Evolutionary conservation across 2,329 filamentous ascomycete genomes (phyloP).

Genomic region (Blastomyces gilchristii): DNA sequence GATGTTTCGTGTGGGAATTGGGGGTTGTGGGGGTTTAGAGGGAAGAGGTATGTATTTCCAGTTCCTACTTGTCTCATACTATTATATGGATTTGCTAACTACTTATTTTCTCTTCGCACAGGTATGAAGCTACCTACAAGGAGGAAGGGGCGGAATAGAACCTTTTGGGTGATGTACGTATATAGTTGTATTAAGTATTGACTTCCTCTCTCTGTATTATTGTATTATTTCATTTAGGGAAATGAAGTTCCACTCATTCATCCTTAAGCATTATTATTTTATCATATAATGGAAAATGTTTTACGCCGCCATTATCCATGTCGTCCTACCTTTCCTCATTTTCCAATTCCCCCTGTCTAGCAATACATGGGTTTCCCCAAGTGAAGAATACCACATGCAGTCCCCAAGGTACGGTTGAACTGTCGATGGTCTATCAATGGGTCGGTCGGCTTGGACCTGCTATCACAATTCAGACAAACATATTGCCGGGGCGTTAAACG

Average conservation of each 20-base stretch:
- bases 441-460: not conserved
- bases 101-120: conserved; percentile 14
- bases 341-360: not conserved
- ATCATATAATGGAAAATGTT: not conserved
- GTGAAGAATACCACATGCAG: not conserved
- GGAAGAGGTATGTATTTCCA: conserved; percentile 61
- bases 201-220: conserved; percentile 5
- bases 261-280: too few species aligned
- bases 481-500: not conserved
- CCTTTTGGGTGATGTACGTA: not conserved
- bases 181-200: not conserved
- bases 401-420: not conserved
- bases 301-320: not conserved
- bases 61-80: too few species aligned
- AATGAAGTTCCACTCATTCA: not conserved
- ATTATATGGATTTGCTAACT: conserved; percentile 1
- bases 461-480: not conserved
- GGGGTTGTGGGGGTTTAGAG: conserved; percentile 94
- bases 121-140: conserved; percentile 33
- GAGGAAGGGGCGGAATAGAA: conserved; percentile 12
- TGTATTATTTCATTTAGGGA: not conserved
- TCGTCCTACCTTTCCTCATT: not conserved
- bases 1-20: conserved; percentile 94
- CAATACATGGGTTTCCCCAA: not conserved
- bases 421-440: not conserved